A percentile compares a stretch with the other conserved stretches of the same genome.
Conservation (phyloP, 305 asterid species). For the Fraxinus xanthoxyloides region DNA sequence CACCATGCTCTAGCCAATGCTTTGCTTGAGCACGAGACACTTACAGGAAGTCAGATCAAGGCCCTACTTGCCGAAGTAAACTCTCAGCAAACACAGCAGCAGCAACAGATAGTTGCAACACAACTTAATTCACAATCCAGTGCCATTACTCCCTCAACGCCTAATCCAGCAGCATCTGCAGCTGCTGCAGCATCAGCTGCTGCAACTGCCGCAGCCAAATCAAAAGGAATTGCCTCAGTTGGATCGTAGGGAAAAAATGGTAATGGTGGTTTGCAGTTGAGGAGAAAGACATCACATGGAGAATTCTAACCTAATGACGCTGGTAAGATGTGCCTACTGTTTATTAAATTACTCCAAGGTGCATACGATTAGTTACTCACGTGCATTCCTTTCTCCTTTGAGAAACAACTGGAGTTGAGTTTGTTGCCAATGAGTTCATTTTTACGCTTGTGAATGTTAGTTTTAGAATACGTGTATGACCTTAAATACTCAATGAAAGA, state of each 20-base stretch:
- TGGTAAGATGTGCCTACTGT: background rate
- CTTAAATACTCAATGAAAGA: background rate
- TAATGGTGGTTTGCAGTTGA: background rate
- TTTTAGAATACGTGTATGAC: background rate
- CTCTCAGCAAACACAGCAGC: conserved; percentile 35
- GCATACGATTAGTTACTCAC: background rate
- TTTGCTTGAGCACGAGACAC: conserved; percentile 80
- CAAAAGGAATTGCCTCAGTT: conserved; percentile 81
- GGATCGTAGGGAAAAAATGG: conserved; percentile 47
- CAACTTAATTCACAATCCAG: conserved; percentile 43
- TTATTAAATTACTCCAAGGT: background rate
- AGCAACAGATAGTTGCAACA: conserved; percentile 34
- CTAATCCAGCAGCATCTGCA: conserved; percentile 40
- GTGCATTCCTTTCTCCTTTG: background rate
- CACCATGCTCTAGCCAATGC: conserved; percentile 86
- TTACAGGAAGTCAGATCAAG: conserved; percentile 73
- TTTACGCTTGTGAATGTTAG: background rate
- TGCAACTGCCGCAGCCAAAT: conserved; percentile 64
- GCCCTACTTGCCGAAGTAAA: conserved; percentile 49
- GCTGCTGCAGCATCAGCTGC: conserved; percentile 57
- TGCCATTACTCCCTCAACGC: conserved; percentile 38
- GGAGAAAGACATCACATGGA: background rate
- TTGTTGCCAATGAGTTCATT: background rate
- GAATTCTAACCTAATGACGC: background rate
- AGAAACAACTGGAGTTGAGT: background rate